phyloP scores from a whole-genome alignment of 371 early-diverging fungal genomes.

The Globomyces sp. region DNA sequence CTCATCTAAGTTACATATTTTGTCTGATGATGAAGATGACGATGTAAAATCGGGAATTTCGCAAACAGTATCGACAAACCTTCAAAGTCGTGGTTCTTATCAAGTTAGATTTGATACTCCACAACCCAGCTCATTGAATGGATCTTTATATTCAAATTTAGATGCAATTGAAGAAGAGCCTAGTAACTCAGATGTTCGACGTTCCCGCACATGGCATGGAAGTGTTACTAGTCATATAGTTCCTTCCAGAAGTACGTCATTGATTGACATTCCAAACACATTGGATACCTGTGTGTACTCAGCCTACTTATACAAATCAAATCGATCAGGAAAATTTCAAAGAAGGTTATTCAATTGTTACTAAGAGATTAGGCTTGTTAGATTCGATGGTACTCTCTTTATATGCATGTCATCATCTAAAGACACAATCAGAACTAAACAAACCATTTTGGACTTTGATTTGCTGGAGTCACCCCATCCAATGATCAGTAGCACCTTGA shows the following conservation, averaged over 20 bases:
- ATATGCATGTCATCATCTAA: neutral
- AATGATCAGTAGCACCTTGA: neutral
- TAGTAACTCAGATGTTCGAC: too few species aligned
- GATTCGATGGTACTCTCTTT: slow-evolving; percentile 8
- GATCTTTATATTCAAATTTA: too few species aligned
- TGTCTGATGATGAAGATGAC: too few species aligned
- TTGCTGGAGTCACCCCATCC: neutral
- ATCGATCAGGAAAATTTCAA: slow-evolving; percentile 1
- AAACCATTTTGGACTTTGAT: neutral
- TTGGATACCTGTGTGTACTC: slow-evolving; percentile 1
- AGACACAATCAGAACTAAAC: neutral
- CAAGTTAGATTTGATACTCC: too few species aligned
- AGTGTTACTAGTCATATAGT: too few species aligned
- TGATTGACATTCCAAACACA: neutral
- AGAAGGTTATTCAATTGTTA: neutral
- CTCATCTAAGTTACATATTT: too few species aligned
- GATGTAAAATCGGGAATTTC: too few species aligned
- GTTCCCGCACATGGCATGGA: too few species aligned
- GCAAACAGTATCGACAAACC: too few species aligned
- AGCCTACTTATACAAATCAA: neutral
- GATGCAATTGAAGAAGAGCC: too few species aligned
- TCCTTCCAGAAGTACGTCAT: neutral
- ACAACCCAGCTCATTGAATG: too few species aligned
- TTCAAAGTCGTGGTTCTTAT: too few species aligned
- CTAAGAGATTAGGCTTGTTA: neutral